Base-by-base conservation (phyloP, 129 eudicot species). In the Solidago caesia region DNA sequence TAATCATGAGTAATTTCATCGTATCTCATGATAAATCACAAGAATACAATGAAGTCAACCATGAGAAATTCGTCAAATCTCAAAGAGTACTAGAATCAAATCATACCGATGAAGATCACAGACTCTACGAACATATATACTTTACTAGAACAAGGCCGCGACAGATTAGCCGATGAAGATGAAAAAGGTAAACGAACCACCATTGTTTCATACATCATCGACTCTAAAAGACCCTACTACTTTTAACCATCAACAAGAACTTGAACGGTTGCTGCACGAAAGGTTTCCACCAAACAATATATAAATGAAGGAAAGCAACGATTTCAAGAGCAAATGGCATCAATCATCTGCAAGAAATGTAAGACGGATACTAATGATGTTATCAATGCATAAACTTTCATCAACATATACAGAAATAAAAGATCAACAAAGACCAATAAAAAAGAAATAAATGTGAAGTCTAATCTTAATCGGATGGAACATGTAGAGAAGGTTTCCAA, bases 341-440 rank as follows among this genome's bases (percentile, higher is more conserved):
- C 60, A 39, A 75, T 48, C 9, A 77, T 58, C 75, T 77, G 76
- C 70, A 67, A 69, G 52, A 48, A 46, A 39, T 68, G 44, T 68
- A 15, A 59, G 25, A 55, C 74, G 55, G 48, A 77, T 58, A 13
- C 13, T 8, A 33, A 33, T 43, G 51, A 41, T 12, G 47, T 27
- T 27, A 15, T 41, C 51, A 5, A 48, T 49, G 51, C 10, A n/a
- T 42, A 47, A 47, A 27, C 58, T 26, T 4, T 61, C 15, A 73
- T 8, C 58, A 7, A 6, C 11, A 74, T 4, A 41, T 51, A 8
- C n/a, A 6, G 61, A 63, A n/a, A 62, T 6, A 8, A 39, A 2
- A 4, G 16, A 48, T 33, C 65, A 29, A 41, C 4, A 26, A 33
- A 33, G 39, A 33, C 39, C 39, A 3, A 33, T 33, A 33, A 33